Conservation (phyloP, 129 eudicot genomes). For the Centrapalus pauciflorus region DNA sequence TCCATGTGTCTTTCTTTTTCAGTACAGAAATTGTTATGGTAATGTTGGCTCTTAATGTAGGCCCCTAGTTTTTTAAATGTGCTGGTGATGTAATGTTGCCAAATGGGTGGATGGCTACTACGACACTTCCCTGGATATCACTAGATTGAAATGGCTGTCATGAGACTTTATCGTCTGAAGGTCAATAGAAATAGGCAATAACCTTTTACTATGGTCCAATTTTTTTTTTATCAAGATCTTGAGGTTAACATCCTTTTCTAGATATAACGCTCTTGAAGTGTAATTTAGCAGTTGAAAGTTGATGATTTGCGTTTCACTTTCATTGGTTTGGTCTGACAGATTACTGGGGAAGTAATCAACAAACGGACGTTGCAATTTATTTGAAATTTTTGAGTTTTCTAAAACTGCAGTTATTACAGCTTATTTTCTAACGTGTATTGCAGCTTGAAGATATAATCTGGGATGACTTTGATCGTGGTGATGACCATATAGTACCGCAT, state of each 20-base stretch:
- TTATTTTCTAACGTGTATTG: constrained; percentile 38
- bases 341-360: background rate
- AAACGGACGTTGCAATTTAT: background rate
- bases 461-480: constrained; percentile 66
- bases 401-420: constrained; percentile 26
- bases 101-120: background rate
- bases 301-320: background rate
- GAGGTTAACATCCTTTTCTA: background rate
- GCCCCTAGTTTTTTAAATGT: background rate
- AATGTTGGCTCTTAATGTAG: background rate
- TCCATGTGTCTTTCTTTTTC: no score
- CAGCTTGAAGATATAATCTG: constrained; percentile 80
- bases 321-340: background rate
- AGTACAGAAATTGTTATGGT: no score
- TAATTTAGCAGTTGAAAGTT: background rate
- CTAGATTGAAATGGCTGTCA: background rate
- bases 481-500: constrained; percentile 90
- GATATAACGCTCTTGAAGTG: background rate
- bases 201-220: background rate
- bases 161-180: background rate
- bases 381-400: constrained; percentile 19
- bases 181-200: background rate
- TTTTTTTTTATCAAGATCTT: background rate
- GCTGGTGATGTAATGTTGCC: background rate
- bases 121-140: background rate